Evolutionary conservation across 2,329 filamentous ascomycete species (phyloP).

Genomic region (Aspergillus sp.): DNA sequence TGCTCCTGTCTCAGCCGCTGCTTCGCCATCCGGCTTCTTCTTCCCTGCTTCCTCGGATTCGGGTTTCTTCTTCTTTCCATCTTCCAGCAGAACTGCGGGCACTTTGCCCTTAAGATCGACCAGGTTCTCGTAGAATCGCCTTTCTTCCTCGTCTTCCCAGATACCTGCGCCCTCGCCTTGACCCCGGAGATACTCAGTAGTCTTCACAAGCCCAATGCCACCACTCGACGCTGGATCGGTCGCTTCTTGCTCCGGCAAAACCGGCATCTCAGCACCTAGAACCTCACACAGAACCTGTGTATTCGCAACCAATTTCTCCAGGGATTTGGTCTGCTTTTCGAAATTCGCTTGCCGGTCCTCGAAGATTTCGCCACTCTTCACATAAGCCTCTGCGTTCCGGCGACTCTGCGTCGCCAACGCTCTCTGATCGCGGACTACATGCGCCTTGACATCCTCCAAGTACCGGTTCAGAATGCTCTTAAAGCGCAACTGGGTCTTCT

Average conservation of each 20-base stretch:
- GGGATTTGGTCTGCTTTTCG: constrained; percentile 85
- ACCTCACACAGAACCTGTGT: constrained; percentile 87
- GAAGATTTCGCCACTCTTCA: constrained; percentile 97
- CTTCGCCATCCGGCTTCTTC: constrained; percentile 60
- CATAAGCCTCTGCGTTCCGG: constrained; percentile 95
- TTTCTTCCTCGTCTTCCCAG: constrained; percentile 97
- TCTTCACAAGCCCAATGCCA: constrained; percentile 88
- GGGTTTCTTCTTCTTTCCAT: constrained; percentile 86
- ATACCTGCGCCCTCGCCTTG: constrained; percentile 89
- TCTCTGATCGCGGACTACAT: constrained; percentile 88
- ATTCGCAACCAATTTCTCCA: constrained; percentile 85
- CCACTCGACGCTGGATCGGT: constrained; percentile 62
- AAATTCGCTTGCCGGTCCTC: constrained; percentile 95
- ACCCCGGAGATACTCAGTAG: constrained; percentile 85
- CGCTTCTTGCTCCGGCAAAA: constrained; percentile 78
- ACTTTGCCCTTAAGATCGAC: constrained; percentile 95
- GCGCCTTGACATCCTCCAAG: constrained; percentile 85
- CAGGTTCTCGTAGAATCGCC: constrained; percentile 95
- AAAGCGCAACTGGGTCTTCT: constrained; percentile 80
- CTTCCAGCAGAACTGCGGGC: constrained; percentile 86
- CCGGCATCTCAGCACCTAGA: constrained; percentile 87
- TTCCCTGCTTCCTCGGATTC: constrained; percentile 78
- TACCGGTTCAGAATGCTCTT: constrained; percentile 80
- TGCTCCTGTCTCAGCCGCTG: constrained; percentile 40
- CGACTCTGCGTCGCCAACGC: constrained; percentile 79